These are phyloP conservation scores for Volvox carteri DNA, from an alignment of 163 green algal species.

Conservation along the genomic window DNA sequence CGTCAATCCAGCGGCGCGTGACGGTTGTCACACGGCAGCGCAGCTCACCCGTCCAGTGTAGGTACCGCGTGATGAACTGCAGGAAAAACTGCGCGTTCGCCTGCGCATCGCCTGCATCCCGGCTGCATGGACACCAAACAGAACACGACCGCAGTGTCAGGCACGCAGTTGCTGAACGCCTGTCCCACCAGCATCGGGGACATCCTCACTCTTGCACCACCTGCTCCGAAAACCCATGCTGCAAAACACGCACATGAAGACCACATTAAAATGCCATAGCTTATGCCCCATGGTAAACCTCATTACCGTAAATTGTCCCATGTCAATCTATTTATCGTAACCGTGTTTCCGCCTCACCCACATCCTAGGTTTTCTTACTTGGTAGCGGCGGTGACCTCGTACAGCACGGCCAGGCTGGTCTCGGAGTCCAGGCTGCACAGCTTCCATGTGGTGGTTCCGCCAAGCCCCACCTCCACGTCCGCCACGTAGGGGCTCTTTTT, in stretches of 20 bases:
- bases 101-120: conserved; percentile 37
- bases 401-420: conserved; percentile 85
- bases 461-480: conserved; percentile 86
- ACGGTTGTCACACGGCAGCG: conserved; percentile 91
- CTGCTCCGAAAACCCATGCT: too few species aligned
- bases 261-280: too few species aligned
- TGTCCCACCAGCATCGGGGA: too few species aligned
- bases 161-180: too few species aligned
- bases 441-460: conserved; percentile 92
- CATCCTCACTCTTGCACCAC: too few species aligned
- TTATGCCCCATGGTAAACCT: too few species aligned
- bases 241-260: too few species aligned
- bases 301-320: too few species aligned
- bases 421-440: conserved; percentile 76
- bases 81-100: conserved; percentile 91
- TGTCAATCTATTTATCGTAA: too few species aligned
- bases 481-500: conserved; percentile 84
- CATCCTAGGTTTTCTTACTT: conserved; percentile 57
- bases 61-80: conserved; percentile 95
- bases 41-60: conserved; percentile 78
- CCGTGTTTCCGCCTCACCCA: too few species aligned
- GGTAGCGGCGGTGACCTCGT: conserved; percentile 87
- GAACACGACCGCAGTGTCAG: too few species aligned
- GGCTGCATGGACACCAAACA: too few species aligned
- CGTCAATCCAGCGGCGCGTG: conserved; percentile 88